Percentiles rank a stretch among this genome's conserved stretches.
These are phyloP conservation scores for Kodamaea sagamina DNA, from an alignment of 805 yeast species.

Conservation along the genomic window DNA sequence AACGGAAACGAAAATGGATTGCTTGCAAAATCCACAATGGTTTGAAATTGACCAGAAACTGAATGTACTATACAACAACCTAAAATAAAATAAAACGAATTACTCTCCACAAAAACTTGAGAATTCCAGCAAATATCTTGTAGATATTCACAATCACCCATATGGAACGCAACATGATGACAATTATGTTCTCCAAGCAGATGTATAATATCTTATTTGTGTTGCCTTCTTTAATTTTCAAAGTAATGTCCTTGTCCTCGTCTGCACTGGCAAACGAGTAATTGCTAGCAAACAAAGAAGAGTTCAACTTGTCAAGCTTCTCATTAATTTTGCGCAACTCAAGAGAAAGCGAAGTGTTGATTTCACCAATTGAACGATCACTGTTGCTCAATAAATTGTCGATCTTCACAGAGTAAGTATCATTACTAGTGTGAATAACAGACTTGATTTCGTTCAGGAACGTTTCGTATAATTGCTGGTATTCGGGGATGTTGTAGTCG, in stretches of 20 bases:
- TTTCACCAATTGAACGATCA: constrained; percentile 71
- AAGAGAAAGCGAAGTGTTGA: constrained; percentile 67
- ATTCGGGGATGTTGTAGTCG: constrained; percentile 36
- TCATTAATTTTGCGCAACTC: constrained; percentile 59
- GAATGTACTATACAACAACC: not conserved
- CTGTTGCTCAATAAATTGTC: constrained; percentile 63
- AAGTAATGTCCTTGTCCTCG: constrained; percentile 17
- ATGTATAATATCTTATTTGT: constrained; percentile 43
- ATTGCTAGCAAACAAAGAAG: constrained; percentile 26
- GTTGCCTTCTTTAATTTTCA: constrained; percentile 27
- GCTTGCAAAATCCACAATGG: too few relatives aligned
- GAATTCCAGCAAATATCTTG: constrained; percentile 30
- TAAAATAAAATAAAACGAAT: constrained; percentile 8
- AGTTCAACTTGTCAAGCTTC: constrained; percentile 44
- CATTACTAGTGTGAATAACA: constrained; percentile 38
- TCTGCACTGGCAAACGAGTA: constrained; percentile 15
- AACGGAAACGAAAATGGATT: too few relatives aligned
- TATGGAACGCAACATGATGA: constrained; percentile 50
- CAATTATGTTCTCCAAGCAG: constrained; percentile 53
- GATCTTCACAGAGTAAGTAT: constrained; percentile 51
- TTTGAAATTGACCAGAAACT: too few relatives aligned
- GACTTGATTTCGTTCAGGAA: constrained; percentile 38
- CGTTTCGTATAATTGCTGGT: constrained; percentile 34
- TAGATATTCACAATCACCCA: constrained; percentile 58
- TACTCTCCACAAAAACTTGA: constrained; percentile 19